phyloP scores from a whole-genome alignment of 257 asterid species.

The Paraleonurus japonicus region DNA sequence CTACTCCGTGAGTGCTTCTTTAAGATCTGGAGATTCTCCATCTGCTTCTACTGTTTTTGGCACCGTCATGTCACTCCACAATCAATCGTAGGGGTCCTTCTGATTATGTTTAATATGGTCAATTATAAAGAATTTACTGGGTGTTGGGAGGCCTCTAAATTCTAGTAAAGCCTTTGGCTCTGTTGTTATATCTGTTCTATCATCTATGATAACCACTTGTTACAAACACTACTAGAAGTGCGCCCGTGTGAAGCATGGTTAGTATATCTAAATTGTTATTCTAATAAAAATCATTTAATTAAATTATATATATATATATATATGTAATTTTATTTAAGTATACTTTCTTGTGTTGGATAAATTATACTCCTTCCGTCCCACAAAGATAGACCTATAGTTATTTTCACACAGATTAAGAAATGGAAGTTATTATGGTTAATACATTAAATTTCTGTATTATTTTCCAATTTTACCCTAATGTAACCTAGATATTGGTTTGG shows the following conservation, averaged over 20 bases:
- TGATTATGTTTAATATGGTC: constrained; percentile 6
- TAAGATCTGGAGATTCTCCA: constrained; percentile 18
- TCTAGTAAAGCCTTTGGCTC: constrained; percentile 11
- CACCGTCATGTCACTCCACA: constrained; percentile 17
- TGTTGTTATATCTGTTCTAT: not conserved
- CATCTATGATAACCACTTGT: not conserved
- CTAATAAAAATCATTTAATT: too few relatives aligned
- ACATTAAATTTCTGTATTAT: too few relatives aligned
- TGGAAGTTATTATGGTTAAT: too few relatives aligned
- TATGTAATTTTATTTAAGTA: too few relatives aligned
- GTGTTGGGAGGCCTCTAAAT: constrained; percentile 18
- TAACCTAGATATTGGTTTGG: too few relatives aligned
- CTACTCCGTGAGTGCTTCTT: constrained; percentile 81
- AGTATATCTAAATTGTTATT: too few relatives aligned
- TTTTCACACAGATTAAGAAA: too few relatives aligned
- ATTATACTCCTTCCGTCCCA: not conserved
- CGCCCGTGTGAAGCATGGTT: too few relatives aligned
- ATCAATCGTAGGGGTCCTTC: constrained; percentile 11
- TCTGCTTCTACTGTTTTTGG: constrained; percentile 21
- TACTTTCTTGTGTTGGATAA: not conserved
- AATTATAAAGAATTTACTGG: constrained; percentile 2
- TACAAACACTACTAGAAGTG: not conserved
- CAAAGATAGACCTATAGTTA: too few relatives aligned
- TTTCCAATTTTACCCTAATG: too few relatives aligned
- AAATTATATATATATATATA: too few relatives aligned